A percentile compares a stretch with the other conserved stretches of the same genome.
Evolutionary conservation across 495 filamentous ascomycete genomes (phyloP).

Genomic region (Neurospora sp.): DNA sequence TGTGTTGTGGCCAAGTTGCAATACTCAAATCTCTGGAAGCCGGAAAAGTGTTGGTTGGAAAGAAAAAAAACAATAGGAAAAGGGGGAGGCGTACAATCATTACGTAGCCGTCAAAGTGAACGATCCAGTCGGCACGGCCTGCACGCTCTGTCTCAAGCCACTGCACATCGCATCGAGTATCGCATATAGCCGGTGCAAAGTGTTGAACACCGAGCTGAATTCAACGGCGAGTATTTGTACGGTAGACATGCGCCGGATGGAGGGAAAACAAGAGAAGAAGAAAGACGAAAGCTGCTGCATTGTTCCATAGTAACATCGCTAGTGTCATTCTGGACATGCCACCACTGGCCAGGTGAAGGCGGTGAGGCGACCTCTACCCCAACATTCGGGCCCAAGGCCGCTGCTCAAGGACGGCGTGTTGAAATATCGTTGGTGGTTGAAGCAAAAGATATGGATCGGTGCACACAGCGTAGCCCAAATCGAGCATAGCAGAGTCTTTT

Average conservation of each 20-base stretch:
- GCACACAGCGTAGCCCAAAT: neutral
- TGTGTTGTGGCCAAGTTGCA: neutral
- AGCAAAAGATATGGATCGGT: neutral
- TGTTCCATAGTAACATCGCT: too few relatives aligned
- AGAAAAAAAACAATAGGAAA: neutral
- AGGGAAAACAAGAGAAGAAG: neutral
- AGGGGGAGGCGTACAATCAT: neutral
- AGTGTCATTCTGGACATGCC: too few relatives aligned
- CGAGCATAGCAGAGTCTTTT: neutral
- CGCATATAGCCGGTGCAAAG: neutral
- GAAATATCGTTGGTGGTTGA: neutral
- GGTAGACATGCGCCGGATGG: neutral
- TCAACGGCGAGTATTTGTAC: neutral
- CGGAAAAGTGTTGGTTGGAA: neutral
- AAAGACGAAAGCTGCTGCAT: neutral
- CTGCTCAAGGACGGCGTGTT: neutral
- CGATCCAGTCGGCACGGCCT: neutral
- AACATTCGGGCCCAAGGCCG: neutral
- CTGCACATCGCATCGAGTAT: neutral
- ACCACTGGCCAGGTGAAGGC: neutral
- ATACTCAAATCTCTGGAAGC: neutral
- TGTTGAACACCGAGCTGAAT: neutral
- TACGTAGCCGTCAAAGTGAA: neutral
- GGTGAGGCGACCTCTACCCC: neutral
- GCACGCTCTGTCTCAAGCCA: neutral